Conservation (phyloP, 164 flowering plant species). For the Umbilicus rupestris region DNA sequence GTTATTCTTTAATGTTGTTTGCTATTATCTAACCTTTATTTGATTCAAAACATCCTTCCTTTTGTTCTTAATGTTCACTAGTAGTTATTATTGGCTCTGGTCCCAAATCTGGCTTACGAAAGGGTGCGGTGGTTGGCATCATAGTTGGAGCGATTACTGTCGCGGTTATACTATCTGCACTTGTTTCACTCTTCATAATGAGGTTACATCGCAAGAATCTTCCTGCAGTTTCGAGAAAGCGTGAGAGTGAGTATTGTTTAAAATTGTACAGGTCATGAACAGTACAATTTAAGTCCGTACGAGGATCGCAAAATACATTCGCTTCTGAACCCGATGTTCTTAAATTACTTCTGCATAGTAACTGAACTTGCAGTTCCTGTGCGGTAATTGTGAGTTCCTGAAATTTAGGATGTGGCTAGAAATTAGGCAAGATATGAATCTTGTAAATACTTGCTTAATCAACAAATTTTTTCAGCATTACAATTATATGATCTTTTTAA, state of each 20-base stretch:
- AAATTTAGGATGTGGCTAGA: background rate
- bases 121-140: constrained; percentile 49
- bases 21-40: too few relatives aligned
- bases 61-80: constrained; percentile 13
- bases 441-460: too few relatives aligned
- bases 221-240: constrained; percentile 28
- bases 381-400: too few relatives aligned
- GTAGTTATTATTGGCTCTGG: constrained; percentile 18
- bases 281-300: background rate
- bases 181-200: constrained; percentile 38
- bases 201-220: constrained; percentile 21
- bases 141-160: constrained; percentile 44
- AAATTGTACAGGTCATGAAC: background rate
- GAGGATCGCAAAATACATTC: background rate
- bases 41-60: too few relatives aligned
- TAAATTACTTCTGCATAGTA: background rate
- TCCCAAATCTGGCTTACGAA: constrained; percentile 41
- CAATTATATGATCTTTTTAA: too few relatives aligned
- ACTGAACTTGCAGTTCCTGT: background rate
- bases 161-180: constrained; percentile 37
- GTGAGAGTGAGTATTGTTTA: constrained; percentile 34
- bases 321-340: background rate
- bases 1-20: background rate
- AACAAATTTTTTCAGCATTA: too few relatives aligned
- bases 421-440: background rate